These are phyloP conservation scores for Spathaspora boniae DNA, from an alignment of 805 yeast species.

Conservation along the genomic window DNA sequence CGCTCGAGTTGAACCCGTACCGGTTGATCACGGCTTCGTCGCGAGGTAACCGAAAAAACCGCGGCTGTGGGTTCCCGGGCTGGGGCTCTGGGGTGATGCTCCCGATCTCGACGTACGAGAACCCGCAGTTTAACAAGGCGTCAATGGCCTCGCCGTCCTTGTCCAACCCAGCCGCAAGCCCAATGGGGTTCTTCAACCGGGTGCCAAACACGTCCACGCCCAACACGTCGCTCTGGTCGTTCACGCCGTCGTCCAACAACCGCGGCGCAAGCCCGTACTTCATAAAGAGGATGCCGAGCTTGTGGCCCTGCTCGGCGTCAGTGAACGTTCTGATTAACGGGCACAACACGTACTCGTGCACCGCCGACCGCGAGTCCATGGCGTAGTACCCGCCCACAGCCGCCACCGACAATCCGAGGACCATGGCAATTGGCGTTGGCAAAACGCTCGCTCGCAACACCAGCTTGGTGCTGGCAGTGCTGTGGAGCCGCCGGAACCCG, in stretches of 20 bases:
- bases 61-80: constrained; percentile 91
- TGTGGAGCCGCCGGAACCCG: neutral
- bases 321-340: constrained; percentile 68
- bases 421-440: constrained; percentile 12
- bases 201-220: constrained; percentile 63
- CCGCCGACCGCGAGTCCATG: constrained; percentile 75
- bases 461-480: constrained; percentile 5
- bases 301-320: constrained; percentile 86
- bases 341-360: constrained; percentile 77
- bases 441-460: constrained; percentile 15
- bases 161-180: constrained; percentile 94
- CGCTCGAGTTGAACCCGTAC: constrained; percentile 91
- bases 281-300: constrained; percentile 65
- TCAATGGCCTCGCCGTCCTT: constrained; percentile 92
- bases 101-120: constrained; percentile 89
- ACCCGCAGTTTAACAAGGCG: constrained; percentile 71
- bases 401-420: constrained; percentile 22
- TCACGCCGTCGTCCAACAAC: constrained; percentile 51
- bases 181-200: constrained; percentile 74
- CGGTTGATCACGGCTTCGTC: constrained; percentile 93
- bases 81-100: constrained; percentile 91
- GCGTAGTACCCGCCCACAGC: constrained; percentile 49
- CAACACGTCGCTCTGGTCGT: constrained; percentile 34
- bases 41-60: constrained; percentile 79
- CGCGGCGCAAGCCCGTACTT: constrained; percentile 67